These are phyloP conservation scores for Camelina hispida DNA, from an alignment of 345 rosid genomes.

Conservation along the genomic window DNA sequence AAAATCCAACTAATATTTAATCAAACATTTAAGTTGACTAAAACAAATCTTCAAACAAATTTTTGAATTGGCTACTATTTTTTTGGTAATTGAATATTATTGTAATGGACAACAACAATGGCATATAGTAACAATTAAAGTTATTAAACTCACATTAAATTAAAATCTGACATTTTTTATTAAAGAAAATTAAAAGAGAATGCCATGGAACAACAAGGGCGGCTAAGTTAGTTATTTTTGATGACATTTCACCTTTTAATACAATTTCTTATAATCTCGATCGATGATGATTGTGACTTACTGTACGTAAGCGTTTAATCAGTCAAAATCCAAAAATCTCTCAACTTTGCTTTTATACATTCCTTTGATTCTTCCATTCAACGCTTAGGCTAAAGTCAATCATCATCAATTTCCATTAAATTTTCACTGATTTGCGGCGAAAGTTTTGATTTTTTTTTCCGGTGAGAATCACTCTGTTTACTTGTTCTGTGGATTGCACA, in stretches of 20 bases:
- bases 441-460: constrained; percentile 24
- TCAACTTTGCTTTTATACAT: constrained; percentile 15
- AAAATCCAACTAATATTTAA: neutral
- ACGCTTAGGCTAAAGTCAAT: neutral
- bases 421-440: constrained; percentile 25
- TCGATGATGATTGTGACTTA: constrained; percentile 29
- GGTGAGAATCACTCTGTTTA: constrained; percentile 27
- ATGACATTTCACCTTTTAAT: neutral
- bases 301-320: constrained; percentile 32
- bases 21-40: neutral
- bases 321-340: constrained; percentile 31
- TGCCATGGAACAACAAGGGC: constrained; percentile 10
- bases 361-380: constrained; percentile 15
- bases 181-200: neutral
- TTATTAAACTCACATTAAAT: neutral
- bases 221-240: constrained; percentile 28
- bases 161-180: neutral
- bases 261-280: neutral
- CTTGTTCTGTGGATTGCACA: neutral
- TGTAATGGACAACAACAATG: neutral
- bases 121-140: too few species aligned
- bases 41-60: neutral
- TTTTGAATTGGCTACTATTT: neutral
- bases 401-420: neutral
- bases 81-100: neutral